phyloP scores from a whole-genome alignment of 2,329 filamentous ascomycete genomes.

The Sordariomycetes sp. region DNA sequence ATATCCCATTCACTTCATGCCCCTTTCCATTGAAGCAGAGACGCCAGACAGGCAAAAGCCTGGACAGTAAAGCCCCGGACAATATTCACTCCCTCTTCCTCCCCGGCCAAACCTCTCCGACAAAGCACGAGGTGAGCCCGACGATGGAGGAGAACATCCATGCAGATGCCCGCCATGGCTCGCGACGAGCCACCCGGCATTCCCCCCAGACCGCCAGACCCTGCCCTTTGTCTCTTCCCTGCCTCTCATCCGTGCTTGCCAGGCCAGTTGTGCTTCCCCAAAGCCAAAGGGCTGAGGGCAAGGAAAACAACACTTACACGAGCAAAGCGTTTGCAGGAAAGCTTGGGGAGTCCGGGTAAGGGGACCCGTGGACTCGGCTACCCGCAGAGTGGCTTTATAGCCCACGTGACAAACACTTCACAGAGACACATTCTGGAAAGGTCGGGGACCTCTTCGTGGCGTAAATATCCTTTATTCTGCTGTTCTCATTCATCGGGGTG shows the following conservation, averaged over 20 bases:
- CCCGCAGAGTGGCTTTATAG: slow-evolving; percentile 1
- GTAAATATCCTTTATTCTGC: background rate
- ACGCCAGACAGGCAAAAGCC: too few species aligned
- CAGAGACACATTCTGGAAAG: background rate
- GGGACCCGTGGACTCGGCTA: slow-evolving; percentile 1
- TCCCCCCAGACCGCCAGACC: background rate
- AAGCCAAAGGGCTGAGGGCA: background rate
- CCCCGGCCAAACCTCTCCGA: too few species aligned
- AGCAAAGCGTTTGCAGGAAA: background rate
- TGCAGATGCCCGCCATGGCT: background rate
- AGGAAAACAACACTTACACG: background rate
- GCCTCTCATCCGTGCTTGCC: background rate
- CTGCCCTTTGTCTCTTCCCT: background rate
- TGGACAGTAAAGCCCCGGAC: too few species aligned
- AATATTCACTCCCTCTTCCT: too few species aligned
- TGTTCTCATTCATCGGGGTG: background rate
- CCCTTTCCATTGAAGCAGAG: too few species aligned
- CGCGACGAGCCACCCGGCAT: background rate
- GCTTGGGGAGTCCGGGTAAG: background rate
- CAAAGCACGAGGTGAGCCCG: background rate
- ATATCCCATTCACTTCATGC: too few species aligned
- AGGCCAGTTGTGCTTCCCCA: background rate
- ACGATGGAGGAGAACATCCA: background rate
- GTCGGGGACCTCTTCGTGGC: background rate
- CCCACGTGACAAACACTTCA: slow-evolving; percentile 4